These are phyloP conservation scores for Arthroderma sp. DNA, from an alignment of 2,329 filamentous ascomycete genomes.

Conservation along the genomic window DNA sequence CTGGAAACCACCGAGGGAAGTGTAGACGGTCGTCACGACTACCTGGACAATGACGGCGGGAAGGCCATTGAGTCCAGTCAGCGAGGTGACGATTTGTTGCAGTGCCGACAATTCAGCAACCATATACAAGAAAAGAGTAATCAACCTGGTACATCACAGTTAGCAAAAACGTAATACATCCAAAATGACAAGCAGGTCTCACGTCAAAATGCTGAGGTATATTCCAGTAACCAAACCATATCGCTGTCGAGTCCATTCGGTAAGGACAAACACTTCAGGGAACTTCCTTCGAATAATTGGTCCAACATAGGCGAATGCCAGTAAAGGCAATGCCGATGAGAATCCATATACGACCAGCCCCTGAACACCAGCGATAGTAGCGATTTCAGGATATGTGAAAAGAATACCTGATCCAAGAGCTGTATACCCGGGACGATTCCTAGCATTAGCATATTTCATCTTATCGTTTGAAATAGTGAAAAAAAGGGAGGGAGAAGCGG, in stretches of 20 bases:
- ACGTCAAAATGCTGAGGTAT: conserved; percentile 64
- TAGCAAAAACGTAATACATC: conserved; percentile 5
- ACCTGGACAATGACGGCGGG: conserved; percentile 69
- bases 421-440: conserved; percentile 28
- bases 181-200: conserved; percentile 13
- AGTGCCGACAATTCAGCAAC: conserved; percentile 70
- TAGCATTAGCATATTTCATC: conserved; percentile 33
- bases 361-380: conserved; percentile 66
- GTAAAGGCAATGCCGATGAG: conserved; percentile 57
- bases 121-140: conserved; percentile 80
- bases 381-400: conserved; percentile 70
- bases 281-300: conserved; percentile 69
- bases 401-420: conserved; percentile 74
- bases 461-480: conserved; percentile 13
- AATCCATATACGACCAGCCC: conserved; percentile 66
- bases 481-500: conserved; percentile 51
- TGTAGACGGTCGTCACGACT: conserved; percentile 68
- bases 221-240: conserved; percentile 59
- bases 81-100: conserved; percentile 61
- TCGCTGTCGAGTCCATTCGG: conserved; percentile 70
- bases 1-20: conserved; percentile 68
- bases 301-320: conserved; percentile 62
- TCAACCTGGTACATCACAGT: conserved; percentile 40
- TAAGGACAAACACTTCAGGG: conserved; percentile 72
- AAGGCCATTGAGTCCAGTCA: conserved; percentile 63